phyloP scores from a whole-genome alignment of 148 eudicot species.

The Nepenthes mirabilis region DNA sequence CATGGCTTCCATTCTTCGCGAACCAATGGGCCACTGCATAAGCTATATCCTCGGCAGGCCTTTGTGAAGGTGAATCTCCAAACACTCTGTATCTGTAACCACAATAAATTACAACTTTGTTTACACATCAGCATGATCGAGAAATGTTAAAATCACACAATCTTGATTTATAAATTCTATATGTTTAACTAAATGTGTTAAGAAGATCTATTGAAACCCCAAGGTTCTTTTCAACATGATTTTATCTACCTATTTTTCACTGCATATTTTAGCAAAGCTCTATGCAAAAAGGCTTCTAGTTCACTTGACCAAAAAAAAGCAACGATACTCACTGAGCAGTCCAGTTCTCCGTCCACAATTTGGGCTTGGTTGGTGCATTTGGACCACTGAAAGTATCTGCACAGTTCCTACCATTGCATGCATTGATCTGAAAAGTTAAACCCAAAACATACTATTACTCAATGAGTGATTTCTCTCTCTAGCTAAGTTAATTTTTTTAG shows the following conservation, averaged over 20 bases:
- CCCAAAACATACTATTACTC: not conserved
- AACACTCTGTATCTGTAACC: slow-evolving; percentile 29
- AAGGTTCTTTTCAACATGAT: too few relatives aligned
- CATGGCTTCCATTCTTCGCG: slow-evolving; percentile 35
- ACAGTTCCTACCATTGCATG: slow-evolving; percentile 92
- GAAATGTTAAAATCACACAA: too few relatives aligned
- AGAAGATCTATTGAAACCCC: too few relatives aligned
- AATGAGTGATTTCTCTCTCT: too few relatives aligned
- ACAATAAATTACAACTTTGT: not conserved
- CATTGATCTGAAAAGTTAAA: slow-evolving; percentile 34
- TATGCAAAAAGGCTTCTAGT: not conserved
- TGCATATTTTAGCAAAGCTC: too few relatives aligned
- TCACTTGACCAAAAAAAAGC: not conserved
- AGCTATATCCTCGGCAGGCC: slow-evolving; percentile 57
- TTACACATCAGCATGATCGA: not conserved
- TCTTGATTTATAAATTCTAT: too few relatives aligned
- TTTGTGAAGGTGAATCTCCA: slow-evolving; percentile 48
- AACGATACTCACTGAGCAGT: slow-evolving; percentile 65
- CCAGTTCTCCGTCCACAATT: slow-evolving; percentile 93
- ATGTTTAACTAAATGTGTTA: too few relatives aligned
- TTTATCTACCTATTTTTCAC: too few relatives aligned
- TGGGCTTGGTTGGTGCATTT: slow-evolving; percentile 60
- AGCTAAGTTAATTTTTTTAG: not conserved
- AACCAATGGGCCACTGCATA: slow-evolving; percentile 40
- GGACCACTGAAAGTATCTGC: slow-evolving; percentile 80